Evolutionary conservation across 129 eudicot species (phyloP), one percentile per base, ranked within the genome.

Genomic region (Oenanthe sinensis): DNA sequence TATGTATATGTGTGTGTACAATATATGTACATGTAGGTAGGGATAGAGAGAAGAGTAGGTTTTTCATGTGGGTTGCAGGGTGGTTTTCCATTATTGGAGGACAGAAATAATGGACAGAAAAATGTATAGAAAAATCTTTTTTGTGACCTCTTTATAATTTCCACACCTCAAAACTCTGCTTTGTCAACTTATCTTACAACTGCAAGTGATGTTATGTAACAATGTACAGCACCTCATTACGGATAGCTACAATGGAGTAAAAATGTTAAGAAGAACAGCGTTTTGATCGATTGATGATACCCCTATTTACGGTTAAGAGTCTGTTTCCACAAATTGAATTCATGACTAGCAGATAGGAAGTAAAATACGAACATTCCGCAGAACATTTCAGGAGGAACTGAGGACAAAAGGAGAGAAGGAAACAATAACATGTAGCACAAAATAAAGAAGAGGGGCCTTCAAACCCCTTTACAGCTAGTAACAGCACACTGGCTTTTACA

Each of bases 11-110:
- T 49, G 7, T 49, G 1, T 4, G 10, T n/a, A n/a, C n/a, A n/a
- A n/a, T n/a, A n/a, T n/a, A n/a, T 26, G 30, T 22, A 36, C n/a
- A 30, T 69, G 45, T 30, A 65, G 71, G 71, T 65, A 28, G 67
- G 8, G 67, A 2, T n/a, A 58, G n/a, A 58, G 30, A 58, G 16
- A 60, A 60, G 68, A 60, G 68, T 60, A 60, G 68, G 68, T 60
- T 2, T 60, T 60, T 60, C 68, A 60, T 60, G 68, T 60, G 68
- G 68, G 36, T 60, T 60, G 68, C 68, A 60, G 36, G 68, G 68
- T 60, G 15, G 15, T 60, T 60, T 60, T 60, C 68, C 68, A 60
- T 60, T 60, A 60, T 60, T 60, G 9, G 9, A 60, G 68, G 68
- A 60, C 68, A 60, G 15, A 60, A 60, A 60, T 58, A 22, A 58